phyloP scores from a whole-genome alignment of 768 basidiomycete species.

The Phanerodontia chrysosporium region DNA sequence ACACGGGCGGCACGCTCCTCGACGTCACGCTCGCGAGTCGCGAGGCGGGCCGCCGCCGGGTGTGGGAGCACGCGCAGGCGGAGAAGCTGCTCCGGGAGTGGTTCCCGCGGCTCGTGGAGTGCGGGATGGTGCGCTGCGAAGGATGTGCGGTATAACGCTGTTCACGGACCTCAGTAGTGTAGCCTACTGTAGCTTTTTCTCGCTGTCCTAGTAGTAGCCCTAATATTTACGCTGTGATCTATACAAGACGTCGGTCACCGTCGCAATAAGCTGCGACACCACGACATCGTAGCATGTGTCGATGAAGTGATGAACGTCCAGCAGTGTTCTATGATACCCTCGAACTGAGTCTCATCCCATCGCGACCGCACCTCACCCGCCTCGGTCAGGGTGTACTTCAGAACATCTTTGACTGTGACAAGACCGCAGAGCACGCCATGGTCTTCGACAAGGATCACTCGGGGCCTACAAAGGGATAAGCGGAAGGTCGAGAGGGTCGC shows the following conservation, averaged over 20 bases:
- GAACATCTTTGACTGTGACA: constrained; percentile 93
- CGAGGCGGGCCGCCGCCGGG: too few species aligned
- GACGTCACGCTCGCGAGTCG: too few species aligned
- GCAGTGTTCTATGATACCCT: constrained; percentile 22
- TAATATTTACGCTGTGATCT: background rate
- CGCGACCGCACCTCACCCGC: constrained; percentile 19
- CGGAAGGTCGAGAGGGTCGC: background rate
- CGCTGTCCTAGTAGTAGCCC: too few species aligned
- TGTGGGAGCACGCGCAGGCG: too few species aligned
- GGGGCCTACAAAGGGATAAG: constrained; percentile 55
- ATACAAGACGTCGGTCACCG: background rate
- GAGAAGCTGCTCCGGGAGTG: too few species aligned
- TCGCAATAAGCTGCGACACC: background rate
- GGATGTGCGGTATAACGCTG: too few species aligned
- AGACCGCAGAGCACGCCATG: constrained; percentile 79
- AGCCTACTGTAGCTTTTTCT: too few species aligned
- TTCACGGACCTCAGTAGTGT: too few species aligned
- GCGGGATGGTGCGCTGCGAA: too few species aligned
- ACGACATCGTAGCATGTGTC: background rate
- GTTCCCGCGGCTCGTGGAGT: too few species aligned
- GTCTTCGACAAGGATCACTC: constrained; percentile 92
- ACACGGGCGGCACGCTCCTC: background rate
- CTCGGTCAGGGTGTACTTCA: constrained; percentile 66
- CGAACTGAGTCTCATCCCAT: constrained; percentile 24
- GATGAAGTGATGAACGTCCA: constrained; percentile 19